These are phyloP conservation scores for Cornus suecica DNA, from an alignment of 148 eudicot species.

Conservation along the genomic window DNA sequence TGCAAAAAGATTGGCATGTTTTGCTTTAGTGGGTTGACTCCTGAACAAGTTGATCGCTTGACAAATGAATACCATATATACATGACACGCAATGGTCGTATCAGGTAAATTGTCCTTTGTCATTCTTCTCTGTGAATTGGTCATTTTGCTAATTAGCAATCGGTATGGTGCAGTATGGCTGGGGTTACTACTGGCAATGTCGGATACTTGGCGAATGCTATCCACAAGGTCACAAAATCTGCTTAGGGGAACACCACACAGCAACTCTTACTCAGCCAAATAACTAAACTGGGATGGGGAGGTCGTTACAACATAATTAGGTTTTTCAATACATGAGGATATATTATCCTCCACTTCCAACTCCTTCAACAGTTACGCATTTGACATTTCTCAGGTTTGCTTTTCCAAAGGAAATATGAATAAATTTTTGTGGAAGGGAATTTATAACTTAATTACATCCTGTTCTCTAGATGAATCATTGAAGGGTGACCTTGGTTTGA, in stretches of 20 bases:
- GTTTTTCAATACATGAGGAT: not conserved
- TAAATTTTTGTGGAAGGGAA: not conserved
- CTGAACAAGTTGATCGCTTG: conserved; percentile 95
- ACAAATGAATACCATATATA: conserved; percentile 82
- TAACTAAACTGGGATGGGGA: not conserved
- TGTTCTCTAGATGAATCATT: not conserved
- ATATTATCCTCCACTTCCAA: not conserved
- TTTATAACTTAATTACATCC: no score
- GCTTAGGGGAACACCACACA: conserved; percentile 20
- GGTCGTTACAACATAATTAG: not conserved
- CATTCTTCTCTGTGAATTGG: not conserved
- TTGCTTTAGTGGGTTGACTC: conserved; percentile 94
- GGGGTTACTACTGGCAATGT: conserved; percentile 91
- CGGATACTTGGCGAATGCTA: conserved; percentile 86
- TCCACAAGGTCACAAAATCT: conserved; percentile 83
- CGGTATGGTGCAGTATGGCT: conserved; percentile 64
- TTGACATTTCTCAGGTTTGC: not conserved
- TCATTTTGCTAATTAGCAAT: conserved; percentile 4
- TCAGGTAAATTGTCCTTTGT: conserved; percentile 47
- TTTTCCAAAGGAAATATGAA: not conserved
- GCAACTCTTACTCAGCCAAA: not conserved
- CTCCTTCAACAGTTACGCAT: not conserved
- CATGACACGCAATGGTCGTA: conserved; percentile 94
- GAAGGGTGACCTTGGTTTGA: not conserved
- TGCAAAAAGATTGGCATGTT: conserved; percentile 92